These are phyloP conservation scores for Leishmania mexicana DNA, from an alignment of 208 protist species.

Conservation along the genomic window DNA sequence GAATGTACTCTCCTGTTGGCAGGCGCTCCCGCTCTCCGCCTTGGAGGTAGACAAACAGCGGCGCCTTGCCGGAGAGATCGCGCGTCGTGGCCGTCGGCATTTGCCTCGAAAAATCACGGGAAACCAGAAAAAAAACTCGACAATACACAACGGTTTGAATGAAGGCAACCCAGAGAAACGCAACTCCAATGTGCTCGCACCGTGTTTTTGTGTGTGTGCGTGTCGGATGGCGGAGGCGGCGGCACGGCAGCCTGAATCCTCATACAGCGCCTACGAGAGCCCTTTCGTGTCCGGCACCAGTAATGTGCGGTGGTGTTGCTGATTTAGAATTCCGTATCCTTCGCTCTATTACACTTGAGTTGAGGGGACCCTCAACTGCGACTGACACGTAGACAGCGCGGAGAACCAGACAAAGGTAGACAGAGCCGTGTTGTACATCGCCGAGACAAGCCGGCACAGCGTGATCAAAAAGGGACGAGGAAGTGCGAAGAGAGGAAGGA, in stretches of 20 bases:
- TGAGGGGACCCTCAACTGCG: background rate
- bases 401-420: background rate
- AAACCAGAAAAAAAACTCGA: background rate
- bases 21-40: slow-evolving; percentile 40
- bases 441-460: background rate
- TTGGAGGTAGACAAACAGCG: slow-evolving; percentile 36
- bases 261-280: background rate
- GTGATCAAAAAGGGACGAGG: background rate
- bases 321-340: background rate
- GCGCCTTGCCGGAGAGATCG: slow-evolving; percentile 40
- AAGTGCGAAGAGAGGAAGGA: background rate
- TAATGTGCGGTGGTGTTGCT: background rate
- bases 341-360: background rate
- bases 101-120: background rate
- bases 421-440: background rate
- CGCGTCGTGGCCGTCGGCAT: slow-evolving; percentile 23
- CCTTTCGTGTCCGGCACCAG: background rate
- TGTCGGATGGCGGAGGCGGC: background rate
- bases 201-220: background rate
- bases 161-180: too few relatives aligned
- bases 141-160: background rate
- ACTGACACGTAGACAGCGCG: background rate
- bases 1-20: slow-evolving; percentile 67
- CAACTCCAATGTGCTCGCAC: background rate
- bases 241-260: background rate